Evolutionary conservation across 2,329 filamentous ascomycete species (phyloP).

Genomic region (Hysterium pulicare): DNA sequence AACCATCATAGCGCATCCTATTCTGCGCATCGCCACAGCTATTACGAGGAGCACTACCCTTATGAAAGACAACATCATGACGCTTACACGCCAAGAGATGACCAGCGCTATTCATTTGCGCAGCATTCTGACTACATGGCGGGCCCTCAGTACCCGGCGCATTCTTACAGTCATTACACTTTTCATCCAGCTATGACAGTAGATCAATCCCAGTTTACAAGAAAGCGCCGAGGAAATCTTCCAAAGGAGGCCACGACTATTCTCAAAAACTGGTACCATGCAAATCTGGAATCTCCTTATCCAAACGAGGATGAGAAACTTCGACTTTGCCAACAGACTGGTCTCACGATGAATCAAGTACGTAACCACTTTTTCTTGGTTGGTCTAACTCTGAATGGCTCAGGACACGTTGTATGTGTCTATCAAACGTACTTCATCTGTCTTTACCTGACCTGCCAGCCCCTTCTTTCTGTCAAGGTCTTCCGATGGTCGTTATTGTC

Average conservation of each 20-base stretch:
- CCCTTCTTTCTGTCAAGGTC: background rate
- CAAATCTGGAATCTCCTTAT: conserved; percentile 75
- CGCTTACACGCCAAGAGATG: background rate
- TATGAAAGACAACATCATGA: background rate
- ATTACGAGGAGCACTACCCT: background rate
- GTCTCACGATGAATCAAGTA: conserved; percentile 71
- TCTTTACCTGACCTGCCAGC: background rate
- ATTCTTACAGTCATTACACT: conserved; percentile 18
- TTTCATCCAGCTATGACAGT: conserved; percentile 28
- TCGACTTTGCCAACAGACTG: conserved; percentile 71
- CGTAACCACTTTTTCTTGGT: conserved; percentile 2
- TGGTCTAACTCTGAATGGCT: background rate
- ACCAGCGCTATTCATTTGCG: background rate
- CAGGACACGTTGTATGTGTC: background rate
- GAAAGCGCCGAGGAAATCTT: conserved; percentile 72
- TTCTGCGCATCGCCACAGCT: background rate
- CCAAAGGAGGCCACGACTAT: conserved; percentile 88
- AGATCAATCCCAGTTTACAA: conserved; percentile 34
- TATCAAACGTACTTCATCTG: background rate
- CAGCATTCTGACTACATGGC: background rate
- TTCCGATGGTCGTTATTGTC: background rate
- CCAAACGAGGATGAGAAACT: conserved; percentile 83
- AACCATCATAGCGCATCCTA: background rate
- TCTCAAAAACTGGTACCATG: conserved; percentile 73
- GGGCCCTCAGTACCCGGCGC: no score